Conservation (phyloP, 169 alveolate species). For the Perkinsus marinus region DNA sequence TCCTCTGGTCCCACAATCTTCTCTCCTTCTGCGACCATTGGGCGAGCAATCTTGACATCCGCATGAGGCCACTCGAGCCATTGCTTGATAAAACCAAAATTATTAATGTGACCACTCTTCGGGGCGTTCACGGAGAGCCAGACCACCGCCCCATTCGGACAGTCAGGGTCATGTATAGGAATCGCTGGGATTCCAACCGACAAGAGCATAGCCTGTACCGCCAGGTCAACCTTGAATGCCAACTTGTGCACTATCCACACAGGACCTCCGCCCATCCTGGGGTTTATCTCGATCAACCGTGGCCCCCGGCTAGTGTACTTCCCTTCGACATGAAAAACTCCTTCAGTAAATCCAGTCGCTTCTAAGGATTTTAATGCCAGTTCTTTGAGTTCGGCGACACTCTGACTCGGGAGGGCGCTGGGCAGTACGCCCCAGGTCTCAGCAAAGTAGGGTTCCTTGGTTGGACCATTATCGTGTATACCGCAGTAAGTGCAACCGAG, state of each 20-base stretch:
- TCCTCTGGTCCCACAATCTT: not conserved
- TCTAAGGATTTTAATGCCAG: not conserved
- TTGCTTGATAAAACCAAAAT: not conserved
- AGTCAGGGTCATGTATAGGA: not conserved
- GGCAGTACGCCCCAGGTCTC: not conserved
- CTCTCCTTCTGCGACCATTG: not conserved
- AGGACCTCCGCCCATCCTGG: not conserved
- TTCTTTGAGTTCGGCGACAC: not conserved
- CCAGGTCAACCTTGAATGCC: not conserved
- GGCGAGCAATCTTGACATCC: not conserved
- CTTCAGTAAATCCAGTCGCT: not conserved
- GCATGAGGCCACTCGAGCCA: not conserved
- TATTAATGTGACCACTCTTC: not conserved
- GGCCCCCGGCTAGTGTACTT: not conserved
- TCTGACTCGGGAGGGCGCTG: not conserved
- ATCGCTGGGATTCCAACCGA: not conserved
- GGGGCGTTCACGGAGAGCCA: not conserved
- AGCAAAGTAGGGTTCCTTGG: not conserved
- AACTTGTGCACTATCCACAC: not conserved
- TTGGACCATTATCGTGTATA: not conserved
- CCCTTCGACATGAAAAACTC: not conserved
- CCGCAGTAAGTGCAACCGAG: not conserved
- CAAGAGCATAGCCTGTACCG: not conserved
- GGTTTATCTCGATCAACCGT: not conserved
- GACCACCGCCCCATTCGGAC: not conserved